phyloP scores from a whole-genome alignment of 768 basidiomycete genomes.

The Amanita phalloides region DNA sequence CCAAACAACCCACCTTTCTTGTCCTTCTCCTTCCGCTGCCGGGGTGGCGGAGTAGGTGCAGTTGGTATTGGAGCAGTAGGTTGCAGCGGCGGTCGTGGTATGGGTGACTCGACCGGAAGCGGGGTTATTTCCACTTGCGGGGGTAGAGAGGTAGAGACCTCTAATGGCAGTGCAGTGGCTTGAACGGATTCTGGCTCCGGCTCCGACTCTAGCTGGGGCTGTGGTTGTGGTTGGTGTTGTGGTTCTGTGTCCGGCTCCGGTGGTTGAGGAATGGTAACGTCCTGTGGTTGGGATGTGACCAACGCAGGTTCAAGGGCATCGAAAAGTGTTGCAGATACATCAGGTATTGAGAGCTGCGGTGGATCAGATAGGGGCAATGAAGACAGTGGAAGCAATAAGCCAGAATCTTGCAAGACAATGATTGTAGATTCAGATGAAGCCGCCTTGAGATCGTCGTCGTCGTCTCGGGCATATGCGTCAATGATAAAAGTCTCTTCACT shows the following conservation, averaged over 20 bases:
- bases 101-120: not conserved
- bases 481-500: slow-evolving; percentile 77
- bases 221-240: slow-evolving; percentile 8
- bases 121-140: slow-evolving; percentile 11
- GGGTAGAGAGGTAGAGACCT: slow-evolving; percentile 14
- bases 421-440: slow-evolving; percentile 2
- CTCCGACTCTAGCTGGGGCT: not conserved
- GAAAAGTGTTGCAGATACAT: slow-evolving; percentile 21
- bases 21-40: slow-evolving; percentile 61
- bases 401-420: slow-evolving; percentile 1
- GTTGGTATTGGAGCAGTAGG: not conserved
- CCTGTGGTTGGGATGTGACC: slow-evolving; percentile 61
- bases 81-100: not conserved
- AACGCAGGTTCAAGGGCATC: slow-evolving; percentile 32
- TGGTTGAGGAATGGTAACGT: slow-evolving; percentile 28
- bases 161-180: not conserved
- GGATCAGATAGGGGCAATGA: slow-evolving; percentile 4
- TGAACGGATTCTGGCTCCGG: not conserved
- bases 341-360: slow-evolving; percentile 15
- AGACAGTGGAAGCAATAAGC: not conserved
- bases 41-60: slow-evolving; percentile 15
- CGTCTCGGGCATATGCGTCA: slow-evolving; percentile 66
- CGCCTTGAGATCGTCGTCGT: slow-evolving; percentile 24
- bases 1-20: slow-evolving; percentile 51
- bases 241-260: slow-evolving; percentile 18